Evolutionary conservation across 2,329 filamentous ascomycete genomes (phyloP).

Genomic region (Ophiocordyceps polyrhachis-furcata): DNA sequence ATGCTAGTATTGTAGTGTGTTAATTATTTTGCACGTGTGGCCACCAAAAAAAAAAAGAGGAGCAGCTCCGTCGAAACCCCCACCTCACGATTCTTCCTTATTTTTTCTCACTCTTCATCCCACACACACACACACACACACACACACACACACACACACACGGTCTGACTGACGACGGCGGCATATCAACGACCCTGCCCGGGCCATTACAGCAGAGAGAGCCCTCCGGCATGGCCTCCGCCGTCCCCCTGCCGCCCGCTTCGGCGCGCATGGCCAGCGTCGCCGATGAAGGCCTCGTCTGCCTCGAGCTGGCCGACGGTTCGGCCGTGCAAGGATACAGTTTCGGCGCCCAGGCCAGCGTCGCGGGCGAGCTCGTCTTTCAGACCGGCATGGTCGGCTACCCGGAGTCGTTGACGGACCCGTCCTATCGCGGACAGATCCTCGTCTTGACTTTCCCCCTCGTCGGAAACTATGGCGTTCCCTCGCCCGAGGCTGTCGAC

Average conservation of each 20-base stretch:
- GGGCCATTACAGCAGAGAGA: too few relatives aligned
- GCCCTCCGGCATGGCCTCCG: neutral
- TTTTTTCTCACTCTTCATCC: too few relatives aligned
- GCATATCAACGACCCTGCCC: too few relatives aligned
- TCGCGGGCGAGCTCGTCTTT: slow-evolving; percentile 94
- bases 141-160: too few relatives aligned
- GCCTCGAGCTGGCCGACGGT: slow-evolving; percentile 86
- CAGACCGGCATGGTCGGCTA: slow-evolving; percentile 99
- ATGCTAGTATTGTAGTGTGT: too few relatives aligned
- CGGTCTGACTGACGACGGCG: too few relatives aligned
- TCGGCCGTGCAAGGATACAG: slow-evolving; percentile 83
- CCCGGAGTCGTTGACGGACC: slow-evolving; percentile 79
- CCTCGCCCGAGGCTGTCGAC: slow-evolving; percentile 69
- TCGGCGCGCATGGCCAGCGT: slow-evolving; percentile 36
- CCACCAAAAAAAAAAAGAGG: too few relatives aligned
- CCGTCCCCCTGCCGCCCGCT: slow-evolving; percentile 31
- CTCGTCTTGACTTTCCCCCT: slow-evolving; percentile 91
- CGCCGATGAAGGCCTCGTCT: slow-evolving; percentile 46
- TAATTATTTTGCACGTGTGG: too few relatives aligned
- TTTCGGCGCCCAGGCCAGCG: slow-evolving; percentile 88
- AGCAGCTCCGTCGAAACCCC: too few relatives aligned
- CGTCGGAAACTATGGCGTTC: slow-evolving; percentile 94
- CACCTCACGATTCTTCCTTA: too few relatives aligned
- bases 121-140: too few relatives aligned
- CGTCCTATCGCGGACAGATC: slow-evolving; percentile 81